Evolutionary conservation across 2,329 filamentous ascomycete genomes (phyloP).

Genomic region (Colletotrichum karsti): DNA sequence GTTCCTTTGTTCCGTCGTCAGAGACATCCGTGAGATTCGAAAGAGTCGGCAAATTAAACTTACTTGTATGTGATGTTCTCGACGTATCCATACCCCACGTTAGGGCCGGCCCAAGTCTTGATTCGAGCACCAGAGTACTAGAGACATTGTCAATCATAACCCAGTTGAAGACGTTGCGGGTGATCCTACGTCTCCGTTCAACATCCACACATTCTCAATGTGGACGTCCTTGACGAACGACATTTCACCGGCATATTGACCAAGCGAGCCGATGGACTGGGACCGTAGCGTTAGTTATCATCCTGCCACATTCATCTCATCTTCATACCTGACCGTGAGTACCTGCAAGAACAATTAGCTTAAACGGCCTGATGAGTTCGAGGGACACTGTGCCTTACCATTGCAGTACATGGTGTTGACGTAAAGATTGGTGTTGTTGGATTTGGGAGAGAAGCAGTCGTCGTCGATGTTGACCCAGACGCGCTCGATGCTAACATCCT

Average conservation of each 20-base stretch:
- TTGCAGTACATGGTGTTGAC: constrained; percentile 70
- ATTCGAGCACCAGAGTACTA: constrained; percentile 61
- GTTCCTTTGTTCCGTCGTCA: constrained; percentile 44
- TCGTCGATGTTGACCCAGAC: constrained; percentile 63
- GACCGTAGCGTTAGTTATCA: constrained; percentile 39
- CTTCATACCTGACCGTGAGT: constrained; percentile 7
- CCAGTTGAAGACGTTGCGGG: too few relatives aligned
- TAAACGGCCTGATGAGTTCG: fast-evolving
- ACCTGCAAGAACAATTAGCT: constrained; percentile 30
- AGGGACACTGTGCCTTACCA: constrained; percentile 43
- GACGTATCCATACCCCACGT: constrained; percentile 67
- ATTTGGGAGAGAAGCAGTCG: constrained; percentile 69
- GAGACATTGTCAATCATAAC: background rate
- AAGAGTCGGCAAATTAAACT: background rate
- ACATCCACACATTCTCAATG: constrained; percentile 66
- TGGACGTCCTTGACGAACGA: constrained; percentile 65
- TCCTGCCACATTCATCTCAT: constrained; percentile 38
- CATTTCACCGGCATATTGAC: constrained; percentile 63
- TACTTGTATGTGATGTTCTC: constrained; percentile 66
- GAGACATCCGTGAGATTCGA: background rate
- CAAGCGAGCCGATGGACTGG: constrained; percentile 65
- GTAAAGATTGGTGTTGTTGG: constrained; percentile 65
- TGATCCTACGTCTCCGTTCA: constrained; percentile 46
- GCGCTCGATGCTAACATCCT: constrained; percentile 59
- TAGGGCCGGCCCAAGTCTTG: constrained; percentile 67